These are phyloP conservation scores for Penicillium longicatenatum DNA, from an alignment of 495 filamentous ascomycete species.

Conservation along the genomic window DNA sequence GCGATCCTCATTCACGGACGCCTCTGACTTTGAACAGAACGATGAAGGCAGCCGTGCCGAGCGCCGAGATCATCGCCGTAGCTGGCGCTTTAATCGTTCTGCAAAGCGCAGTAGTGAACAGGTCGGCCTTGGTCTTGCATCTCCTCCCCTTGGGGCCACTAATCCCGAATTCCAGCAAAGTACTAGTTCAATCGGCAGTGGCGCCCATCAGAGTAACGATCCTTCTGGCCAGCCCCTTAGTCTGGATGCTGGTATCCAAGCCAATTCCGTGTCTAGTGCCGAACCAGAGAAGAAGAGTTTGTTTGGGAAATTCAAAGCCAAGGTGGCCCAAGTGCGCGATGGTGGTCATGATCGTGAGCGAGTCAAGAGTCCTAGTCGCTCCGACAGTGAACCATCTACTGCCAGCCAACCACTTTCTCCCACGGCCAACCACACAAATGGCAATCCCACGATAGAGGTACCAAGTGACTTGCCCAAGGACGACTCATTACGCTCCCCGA, in stretches of 20 bases:
- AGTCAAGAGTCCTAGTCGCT: constrained; percentile 54
- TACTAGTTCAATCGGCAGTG: constrained; percentile 68
- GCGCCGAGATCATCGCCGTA: constrained; percentile 59
- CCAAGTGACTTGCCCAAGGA: constrained; percentile 26
- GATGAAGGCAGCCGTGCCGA: constrained; percentile 63
- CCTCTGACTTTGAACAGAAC: constrained; percentile 72
- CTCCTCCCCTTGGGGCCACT: constrained; percentile 57
- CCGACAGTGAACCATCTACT: constrained; percentile 32
- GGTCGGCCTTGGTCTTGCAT: constrained; percentile 42
- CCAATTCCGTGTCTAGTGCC: constrained; percentile 36
- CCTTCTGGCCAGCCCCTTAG: constrained; percentile 42
- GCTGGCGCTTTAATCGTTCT: constrained; percentile 70
- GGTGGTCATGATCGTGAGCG: constrained; percentile 60
- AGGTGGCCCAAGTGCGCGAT: constrained; percentile 77
- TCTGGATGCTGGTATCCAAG: constrained; percentile 40
- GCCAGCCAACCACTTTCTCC: constrained; percentile 34
- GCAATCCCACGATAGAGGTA: constrained; percentile 32
- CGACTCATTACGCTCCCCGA: constrained; percentile 28
- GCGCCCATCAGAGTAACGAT: constrained; percentile 40
- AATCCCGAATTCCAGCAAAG: constrained; percentile 69
- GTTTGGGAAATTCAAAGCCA: constrained; percentile 81
- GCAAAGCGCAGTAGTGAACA: constrained; percentile 58
- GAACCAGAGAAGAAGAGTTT: constrained; percentile 68
- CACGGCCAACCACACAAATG: constrained; percentile 18
- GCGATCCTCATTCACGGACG: constrained; percentile 73